These are phyloP conservation scores for Galium porrigens DNA, from an alignment of 305 asterid species.

Conservation along the genomic window DNA sequence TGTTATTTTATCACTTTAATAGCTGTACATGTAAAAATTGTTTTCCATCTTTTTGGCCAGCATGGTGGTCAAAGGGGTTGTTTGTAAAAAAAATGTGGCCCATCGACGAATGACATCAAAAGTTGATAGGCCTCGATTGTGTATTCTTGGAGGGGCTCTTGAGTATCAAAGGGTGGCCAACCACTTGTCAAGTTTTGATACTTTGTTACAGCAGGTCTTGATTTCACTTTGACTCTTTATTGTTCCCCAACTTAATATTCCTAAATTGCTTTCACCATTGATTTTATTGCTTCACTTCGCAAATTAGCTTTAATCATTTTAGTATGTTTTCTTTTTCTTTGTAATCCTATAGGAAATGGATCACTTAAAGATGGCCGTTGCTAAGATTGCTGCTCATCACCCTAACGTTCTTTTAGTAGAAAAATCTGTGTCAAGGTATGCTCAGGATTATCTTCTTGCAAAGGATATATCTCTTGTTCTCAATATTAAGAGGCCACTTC, in stretches of 20 bases:
- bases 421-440: conserved; percentile 74
- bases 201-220: conserved; percentile 74
- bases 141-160: conserved; percentile 75
- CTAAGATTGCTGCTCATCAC: conserved; percentile 73
- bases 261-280: neutral
- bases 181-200: conserved; percentile 73
- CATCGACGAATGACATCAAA: conserved; percentile 64
- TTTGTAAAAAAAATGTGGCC: conserved; percentile 84
- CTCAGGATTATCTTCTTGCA: conserved; percentile 77
- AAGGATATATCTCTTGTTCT: conserved; percentile 76
- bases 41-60: conserved; percentile 23
- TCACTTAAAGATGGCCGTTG: conserved; percentile 88
- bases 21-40: conserved; percentile 21
- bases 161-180: conserved; percentile 76
- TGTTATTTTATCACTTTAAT: neutral
- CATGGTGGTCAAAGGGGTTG: conserved; percentile 54
- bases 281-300: neutral
- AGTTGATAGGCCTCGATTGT: conserved; percentile 47
- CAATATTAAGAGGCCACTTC: conserved; percentile 66
- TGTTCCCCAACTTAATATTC: conserved; percentile 6
- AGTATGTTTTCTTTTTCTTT: neutral
- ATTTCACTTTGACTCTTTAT: conserved; percentile 16
- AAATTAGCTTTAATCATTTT: neutral
- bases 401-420: conserved; percentile 71
- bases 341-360: conserved; percentile 60